Evolutionary conservation across 2,329 filamentous ascomycete genomes (phyloP).

Genomic region (Diaporthe eres): DNA sequence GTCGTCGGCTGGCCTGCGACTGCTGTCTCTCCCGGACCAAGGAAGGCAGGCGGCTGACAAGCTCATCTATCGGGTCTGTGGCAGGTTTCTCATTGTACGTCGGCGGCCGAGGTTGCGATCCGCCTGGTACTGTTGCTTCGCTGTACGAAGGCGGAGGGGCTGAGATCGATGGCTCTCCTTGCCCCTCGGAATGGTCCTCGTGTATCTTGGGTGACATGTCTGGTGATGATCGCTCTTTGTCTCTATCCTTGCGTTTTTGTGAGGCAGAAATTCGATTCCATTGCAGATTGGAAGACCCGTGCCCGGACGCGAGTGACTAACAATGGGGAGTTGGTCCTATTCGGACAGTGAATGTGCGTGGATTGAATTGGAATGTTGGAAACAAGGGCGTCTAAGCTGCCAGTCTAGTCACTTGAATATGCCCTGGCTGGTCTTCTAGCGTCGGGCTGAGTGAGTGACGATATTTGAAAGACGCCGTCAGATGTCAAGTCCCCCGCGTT

Average conservation of each 20-base stretch:
- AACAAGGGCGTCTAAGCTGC: neutral
- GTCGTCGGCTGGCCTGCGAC: slow-evolving; percentile 9
- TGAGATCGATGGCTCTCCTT: neutral
- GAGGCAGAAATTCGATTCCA: neutral
- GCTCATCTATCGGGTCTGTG: neutral
- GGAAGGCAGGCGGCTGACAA: slow-evolving; percentile 19
- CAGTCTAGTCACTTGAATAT: neutral
- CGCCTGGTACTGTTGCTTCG: neutral
- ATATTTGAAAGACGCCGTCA: slow-evolving; percentile 14
- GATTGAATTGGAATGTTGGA: neutral
- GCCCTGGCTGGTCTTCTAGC: slow-evolving; percentile 16
- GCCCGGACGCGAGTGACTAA: neutral
- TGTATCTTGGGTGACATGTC: slow-evolving; percentile 1
- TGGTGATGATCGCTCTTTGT: neutral
- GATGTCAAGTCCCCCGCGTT: neutral
- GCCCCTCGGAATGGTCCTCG: neutral
- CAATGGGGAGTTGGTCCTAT: neutral
- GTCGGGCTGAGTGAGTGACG: slow-evolving; percentile 9
- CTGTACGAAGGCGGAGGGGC: slow-evolving; percentile 22
- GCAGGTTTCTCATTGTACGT: neutral
- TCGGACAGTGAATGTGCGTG: too few relatives aligned
- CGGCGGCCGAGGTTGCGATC: slow-evolving; percentile 13
- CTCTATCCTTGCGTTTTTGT: neutral
- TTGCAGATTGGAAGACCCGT: neutral
- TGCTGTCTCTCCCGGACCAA: slow-evolving; percentile 9